Evolutionary conservation across 345 rosid species (phyloP).

Genomic region (Salix koriyanagi): DNA sequence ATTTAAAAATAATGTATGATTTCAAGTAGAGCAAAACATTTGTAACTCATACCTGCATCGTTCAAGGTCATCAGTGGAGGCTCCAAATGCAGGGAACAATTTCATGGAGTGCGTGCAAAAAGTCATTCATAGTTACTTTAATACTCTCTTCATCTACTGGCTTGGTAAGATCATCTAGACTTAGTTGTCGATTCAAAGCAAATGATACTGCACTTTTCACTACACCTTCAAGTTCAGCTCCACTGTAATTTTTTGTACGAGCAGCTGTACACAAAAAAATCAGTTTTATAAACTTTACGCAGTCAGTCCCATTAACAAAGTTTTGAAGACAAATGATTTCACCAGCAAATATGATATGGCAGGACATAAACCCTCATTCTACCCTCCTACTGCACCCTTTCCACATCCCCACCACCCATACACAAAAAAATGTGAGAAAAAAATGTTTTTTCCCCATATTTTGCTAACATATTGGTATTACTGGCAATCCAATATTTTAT

Average conservation of each 20-base stretch:
- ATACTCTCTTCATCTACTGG: constrained; percentile 95
- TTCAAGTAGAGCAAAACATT: neutral
- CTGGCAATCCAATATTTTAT: neutral
- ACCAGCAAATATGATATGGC: neutral
- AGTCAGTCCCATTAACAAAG: neutral
- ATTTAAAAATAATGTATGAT: neutral
- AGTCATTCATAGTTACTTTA: constrained; percentile 92
- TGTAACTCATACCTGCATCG: constrained; percentile 68
- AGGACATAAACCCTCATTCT: neutral
- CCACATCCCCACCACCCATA: neutral
- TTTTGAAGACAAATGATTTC: neutral
- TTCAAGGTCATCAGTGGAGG: constrained; percentile 93
- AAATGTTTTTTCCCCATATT: neutral
- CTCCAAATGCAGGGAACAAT: constrained; percentile 95
- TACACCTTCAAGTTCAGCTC: constrained; percentile 99
- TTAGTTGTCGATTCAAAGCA: constrained; percentile 91
- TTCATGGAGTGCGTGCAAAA: constrained; percentile 71
- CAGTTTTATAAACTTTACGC: neutral
- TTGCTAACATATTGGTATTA: neutral
- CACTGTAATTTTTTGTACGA: constrained; percentile 93
- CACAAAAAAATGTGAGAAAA: neutral
- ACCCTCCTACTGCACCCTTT: too few relatives aligned
- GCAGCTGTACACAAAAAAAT: constrained; percentile 59
- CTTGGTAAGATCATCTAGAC: constrained; percentile 95
- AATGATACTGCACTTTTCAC: constrained; percentile 97